Evolutionary conservation across 345 rosid genomes (phyloP).

Genomic region (Linum usitatissimum): DNA sequence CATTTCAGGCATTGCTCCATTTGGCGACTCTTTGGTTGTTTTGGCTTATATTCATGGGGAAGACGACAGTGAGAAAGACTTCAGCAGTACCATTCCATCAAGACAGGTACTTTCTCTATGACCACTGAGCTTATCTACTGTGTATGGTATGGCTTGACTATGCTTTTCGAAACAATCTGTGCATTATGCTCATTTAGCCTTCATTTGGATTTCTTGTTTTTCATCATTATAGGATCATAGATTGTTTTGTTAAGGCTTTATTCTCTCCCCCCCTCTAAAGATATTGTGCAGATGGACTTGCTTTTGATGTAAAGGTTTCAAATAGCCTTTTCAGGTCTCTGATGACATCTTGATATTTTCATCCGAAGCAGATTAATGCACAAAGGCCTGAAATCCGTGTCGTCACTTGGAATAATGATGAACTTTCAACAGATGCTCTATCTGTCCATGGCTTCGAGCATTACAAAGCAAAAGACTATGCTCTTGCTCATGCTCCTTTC

Average conservation of each 20-base stretch:
- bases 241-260: background rate
- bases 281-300: background rate
- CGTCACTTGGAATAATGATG: constrained; percentile 91
- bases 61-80: constrained; percentile 74
- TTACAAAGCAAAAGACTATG: constrained; percentile 93
- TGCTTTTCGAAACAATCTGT: background rate
- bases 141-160: background rate
- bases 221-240: background rate
- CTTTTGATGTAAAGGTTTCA: constrained; percentile 11
- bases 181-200: background rate
- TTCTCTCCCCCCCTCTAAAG: background rate
- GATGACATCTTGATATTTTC: constrained; percentile 11
- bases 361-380: constrained; percentile 63
- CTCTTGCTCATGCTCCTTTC: constrained; percentile 95
- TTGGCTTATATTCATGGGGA: constrained; percentile 83
- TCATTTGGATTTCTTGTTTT: background rate
- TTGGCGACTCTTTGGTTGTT: constrained; percentile 96
- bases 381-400: constrained; percentile 96
- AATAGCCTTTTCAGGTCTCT: background rate
- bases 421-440: constrained; percentile 93
- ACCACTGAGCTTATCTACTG: background rate
- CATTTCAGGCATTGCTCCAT: constrained; percentile 99
- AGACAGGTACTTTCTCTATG: constrained; percentile 53
- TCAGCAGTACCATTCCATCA: constrained; percentile 51
- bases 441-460: constrained; percentile 97